Evolutionary conservation across 2,329 filamentous ascomycete genomes (phyloP), one percentile per base, ranked within the genome.

Genomic region (Neofusicoccum sp.): DNA sequence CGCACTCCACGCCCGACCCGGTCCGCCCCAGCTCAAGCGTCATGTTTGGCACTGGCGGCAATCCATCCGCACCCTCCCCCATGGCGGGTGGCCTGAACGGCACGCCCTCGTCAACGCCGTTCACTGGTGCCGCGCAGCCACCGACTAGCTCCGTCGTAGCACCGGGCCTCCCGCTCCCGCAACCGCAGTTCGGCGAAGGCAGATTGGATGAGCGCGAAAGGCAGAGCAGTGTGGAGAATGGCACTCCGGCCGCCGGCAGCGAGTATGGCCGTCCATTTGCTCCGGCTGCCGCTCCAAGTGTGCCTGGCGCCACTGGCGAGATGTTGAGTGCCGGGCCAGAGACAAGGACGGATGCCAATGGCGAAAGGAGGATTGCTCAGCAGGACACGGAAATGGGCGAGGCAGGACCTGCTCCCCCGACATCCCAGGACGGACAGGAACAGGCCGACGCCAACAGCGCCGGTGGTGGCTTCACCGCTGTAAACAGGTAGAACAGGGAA

Each of bases 311-410:
- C 6, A 61, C 62, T 26, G 63, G 62, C 43, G 63, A 61, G 24
- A 54, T 44, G 54, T 30, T 61, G 30, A 40, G 41, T 20, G 58
- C 58, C 6, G 64, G 58, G 6, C 43, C 66, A 4, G 69, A 69
- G 24, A 61, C 62, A 14, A 61, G 45, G n/a, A 65, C 69, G 40
- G 66, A 65, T 31, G 69, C 70, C 64, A 75, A 76, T 44, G 73
- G 75, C n/a, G 73, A 75, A 38, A 48, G 58, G 28, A 61, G 63
- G 41, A 63, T 53, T 12, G 51, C 31, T 11, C 54, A 53, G 59
- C 60, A 62, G 38, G 69, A 71, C 58, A 73, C 71, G 1, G 75
- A 77, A 65, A 77, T 77, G 75, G 67, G 65, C n/a, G 74, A 76
- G 57, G 68, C 70, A 20, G 54, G 63, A 3, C 44, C 51, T 33